Evolutionary conservation across 2,329 filamentous ascomycete genomes (phyloP).

Genomic region (Diaporthe citriasiana): DNA sequence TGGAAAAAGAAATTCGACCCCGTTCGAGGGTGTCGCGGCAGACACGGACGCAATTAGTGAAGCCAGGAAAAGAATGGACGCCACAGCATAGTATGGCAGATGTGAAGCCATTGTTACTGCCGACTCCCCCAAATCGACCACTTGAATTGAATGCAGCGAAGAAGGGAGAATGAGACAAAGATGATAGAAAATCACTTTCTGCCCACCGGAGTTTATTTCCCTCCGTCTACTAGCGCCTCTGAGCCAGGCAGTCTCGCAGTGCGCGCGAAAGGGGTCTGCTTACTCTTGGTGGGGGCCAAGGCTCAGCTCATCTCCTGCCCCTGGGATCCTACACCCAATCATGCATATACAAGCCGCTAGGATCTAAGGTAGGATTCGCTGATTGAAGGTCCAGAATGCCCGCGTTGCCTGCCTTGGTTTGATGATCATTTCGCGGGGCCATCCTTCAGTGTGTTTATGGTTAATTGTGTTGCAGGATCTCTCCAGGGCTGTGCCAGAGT

Average conservation of each 20-base stretch:
- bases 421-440: slow-evolving; percentile 10
- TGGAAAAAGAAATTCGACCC: slow-evolving; percentile 34
- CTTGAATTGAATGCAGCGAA: background rate
- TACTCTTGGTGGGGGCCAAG: slow-evolving; percentile 27
- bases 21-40: slow-evolving; percentile 27
- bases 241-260: background rate
- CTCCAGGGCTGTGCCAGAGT: background rate
- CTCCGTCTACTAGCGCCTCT: background rate
- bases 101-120: slow-evolving; percentile 4
- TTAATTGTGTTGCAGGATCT: background rate
- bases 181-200: background rate
- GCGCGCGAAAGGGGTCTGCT: slow-evolving; percentile 1
- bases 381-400: background rate
- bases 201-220: background rate
- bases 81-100: background rate
- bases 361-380: slow-evolving; percentile 8
- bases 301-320: slow-evolving; percentile 24
- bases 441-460: background rate
- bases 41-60: background rate
- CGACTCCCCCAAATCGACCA: background rate
- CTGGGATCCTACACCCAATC: slow-evolving; percentile 1
- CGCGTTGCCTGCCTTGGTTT: slow-evolving; percentile 6
- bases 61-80: slow-evolving; percentile 3
- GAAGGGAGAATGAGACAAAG: background rate
- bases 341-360: background rate